Evolutionary conservation across 306 rosid species (phyloP).

Genomic region (Psophocarpus tetragonolobus): DNA sequence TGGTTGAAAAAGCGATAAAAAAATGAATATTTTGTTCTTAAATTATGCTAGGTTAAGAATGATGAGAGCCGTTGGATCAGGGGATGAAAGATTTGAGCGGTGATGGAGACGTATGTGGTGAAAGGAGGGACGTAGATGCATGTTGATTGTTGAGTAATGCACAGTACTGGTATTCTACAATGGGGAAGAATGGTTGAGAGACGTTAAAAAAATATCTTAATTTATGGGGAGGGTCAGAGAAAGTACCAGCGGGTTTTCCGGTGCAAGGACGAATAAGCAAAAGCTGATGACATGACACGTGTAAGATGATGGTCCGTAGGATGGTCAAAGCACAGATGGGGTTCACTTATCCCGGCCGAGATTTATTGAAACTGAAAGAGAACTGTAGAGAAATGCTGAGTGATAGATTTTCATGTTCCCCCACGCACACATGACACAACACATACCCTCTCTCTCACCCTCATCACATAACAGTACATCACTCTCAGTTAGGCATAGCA

Average conservation of each 20-base stretch:
- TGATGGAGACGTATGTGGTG: conserved; percentile 24
- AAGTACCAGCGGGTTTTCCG: conserved; percentile 80
- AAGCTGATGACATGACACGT: conserved; percentile 63
- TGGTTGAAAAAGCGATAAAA: not conserved
- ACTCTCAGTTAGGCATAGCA: not conserved
- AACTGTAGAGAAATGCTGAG: conserved; percentile 56
- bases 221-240: conserved; percentile 46
- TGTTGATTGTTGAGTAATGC: conserved; percentile 3
- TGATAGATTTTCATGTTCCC: conserved; percentile 60
- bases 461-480: not conserved
- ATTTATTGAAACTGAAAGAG: conserved; percentile 61
- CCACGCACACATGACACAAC: conserved; percentile 26
- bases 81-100: not conserved
- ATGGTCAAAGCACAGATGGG: conserved; percentile 42
- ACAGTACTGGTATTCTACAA: conserved; percentile 13
- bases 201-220: conserved; percentile 31
- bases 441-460: not conserved
- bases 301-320: conserved; percentile 38
- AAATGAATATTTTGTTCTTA: not conserved
- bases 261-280: conserved; percentile 71
- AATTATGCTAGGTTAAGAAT: not conserved
- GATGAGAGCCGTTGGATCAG: conserved; percentile 21
- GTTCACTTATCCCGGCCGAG: conserved; percentile 38
- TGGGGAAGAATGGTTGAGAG: conserved; percentile 25
- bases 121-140: conserved; percentile 20